phyloP scores from a whole-genome alignment of 176 grass and related monocot genomes.

The Musa itinerans region DNA sequence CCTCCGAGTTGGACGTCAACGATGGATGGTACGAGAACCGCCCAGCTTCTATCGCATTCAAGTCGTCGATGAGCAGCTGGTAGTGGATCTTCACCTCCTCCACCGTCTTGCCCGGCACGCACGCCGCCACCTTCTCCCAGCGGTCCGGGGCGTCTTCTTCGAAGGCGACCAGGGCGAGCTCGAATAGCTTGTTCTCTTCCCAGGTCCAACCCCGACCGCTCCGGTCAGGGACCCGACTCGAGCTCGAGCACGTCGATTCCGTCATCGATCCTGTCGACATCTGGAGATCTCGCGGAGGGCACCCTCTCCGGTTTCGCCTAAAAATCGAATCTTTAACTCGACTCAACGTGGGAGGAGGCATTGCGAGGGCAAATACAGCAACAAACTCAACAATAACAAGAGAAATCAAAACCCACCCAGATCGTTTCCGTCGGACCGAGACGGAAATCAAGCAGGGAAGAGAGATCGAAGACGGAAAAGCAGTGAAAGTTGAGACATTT shows the following conservation, averaged over 20 bases:
- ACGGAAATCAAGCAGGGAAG: too few relatives aligned
- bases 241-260: background rate
- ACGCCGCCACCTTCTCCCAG: constrained; percentile 17
- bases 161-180: constrained; percentile 5
- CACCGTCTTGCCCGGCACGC: constrained; percentile 8
- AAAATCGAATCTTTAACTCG: too few relatives aligned
- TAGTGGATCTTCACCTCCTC: constrained; percentile 1
- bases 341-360: too few relatives aligned
- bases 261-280: background rate
- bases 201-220: background rate
- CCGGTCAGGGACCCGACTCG: background rate
- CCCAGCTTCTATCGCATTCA: constrained; percentile 8
- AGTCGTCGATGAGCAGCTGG: background rate
- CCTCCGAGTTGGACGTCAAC: background rate
- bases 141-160: constrained; percentile 4
- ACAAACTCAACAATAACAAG: too few relatives aligned
- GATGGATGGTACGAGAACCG: background rate
- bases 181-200: constrained; percentile 19
- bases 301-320: too few relatives aligned
- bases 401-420: too few relatives aligned
- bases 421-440: too few relatives aligned
- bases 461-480: too few relatives aligned
- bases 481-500: too few relatives aligned
- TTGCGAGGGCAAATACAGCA: too few relatives aligned
- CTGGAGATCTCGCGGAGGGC: too few relatives aligned